Evolutionary conservation across 345 rosid species (phyloP).

Genomic region (Rhodamnia rubescens): DNA sequence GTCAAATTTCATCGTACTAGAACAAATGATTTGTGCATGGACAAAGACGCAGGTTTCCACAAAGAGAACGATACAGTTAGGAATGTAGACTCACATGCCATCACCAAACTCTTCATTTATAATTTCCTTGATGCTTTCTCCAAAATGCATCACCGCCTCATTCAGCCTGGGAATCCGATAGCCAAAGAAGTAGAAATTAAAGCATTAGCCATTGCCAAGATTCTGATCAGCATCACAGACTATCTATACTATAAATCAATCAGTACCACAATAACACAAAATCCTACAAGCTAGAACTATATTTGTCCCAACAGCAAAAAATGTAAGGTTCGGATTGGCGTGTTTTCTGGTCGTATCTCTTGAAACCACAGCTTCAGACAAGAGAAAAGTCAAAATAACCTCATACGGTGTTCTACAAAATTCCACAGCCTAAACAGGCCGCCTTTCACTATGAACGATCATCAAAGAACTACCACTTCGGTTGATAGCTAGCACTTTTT

Average conservation of each 20-base stretch:
- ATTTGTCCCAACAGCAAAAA: neutral
- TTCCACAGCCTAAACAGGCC: neutral
- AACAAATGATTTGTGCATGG: neutral
- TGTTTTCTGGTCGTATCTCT: neutral
- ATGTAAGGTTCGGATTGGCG: neutral
- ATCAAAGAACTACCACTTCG: neutral
- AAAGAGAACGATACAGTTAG: neutral
- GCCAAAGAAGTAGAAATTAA: neutral
- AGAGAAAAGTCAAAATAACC: neutral
- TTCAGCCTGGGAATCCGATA: slow-evolving; percentile 44
- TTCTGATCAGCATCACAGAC: neutral
- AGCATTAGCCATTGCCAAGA: neutral
- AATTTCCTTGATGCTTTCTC: slow-evolving; percentile 91
- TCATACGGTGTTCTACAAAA: neutral
- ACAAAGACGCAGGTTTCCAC: neutral
- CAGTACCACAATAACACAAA: neutral
- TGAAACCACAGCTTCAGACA: neutral
- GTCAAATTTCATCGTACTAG: neutral
- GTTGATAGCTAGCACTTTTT: neutral
- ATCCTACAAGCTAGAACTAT: neutral
- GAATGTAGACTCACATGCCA: slow-evolving; percentile 54
- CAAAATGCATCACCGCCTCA: slow-evolving; percentile 96
- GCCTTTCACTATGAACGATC: neutral
- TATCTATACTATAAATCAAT: neutral
- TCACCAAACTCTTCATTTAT: slow-evolving; percentile 92